phyloP scores from a whole-genome alignment of 73 alveolate genomes.

The Paramecium caudatum region DNA sequence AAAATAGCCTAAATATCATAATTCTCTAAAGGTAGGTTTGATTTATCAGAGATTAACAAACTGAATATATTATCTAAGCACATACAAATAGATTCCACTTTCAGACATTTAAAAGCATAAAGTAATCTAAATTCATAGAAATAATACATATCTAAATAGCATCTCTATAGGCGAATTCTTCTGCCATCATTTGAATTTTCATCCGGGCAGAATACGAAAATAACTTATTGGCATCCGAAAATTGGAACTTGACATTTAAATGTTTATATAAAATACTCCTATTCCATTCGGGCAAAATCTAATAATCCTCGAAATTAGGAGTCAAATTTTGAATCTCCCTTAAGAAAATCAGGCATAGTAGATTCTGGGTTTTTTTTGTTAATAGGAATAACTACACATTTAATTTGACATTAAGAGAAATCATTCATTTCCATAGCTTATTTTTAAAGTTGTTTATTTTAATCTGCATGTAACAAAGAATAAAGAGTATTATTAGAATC shows the following conservation, averaged over 20 bases:
- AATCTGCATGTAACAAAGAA: too few species aligned
- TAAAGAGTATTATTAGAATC: too few species aligned
- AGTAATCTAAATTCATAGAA: neutral
- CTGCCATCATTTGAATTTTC: neutral
- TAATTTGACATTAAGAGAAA: neutral
- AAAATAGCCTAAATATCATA: too few species aligned
- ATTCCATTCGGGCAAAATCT: neutral
- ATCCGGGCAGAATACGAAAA: neutral
- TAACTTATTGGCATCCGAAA: neutral
- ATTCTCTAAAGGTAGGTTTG: too few species aligned
- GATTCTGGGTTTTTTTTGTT: neutral
- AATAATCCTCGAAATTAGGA: neutral
- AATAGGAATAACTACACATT: constrained; percentile 33
- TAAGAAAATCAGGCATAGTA: neutral
- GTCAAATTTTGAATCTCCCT: neutral
- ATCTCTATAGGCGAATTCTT: neutral
- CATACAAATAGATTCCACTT: neutral
- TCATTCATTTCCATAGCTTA: too few species aligned
- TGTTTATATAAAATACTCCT: neutral
- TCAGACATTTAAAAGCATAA: neutral
- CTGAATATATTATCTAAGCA: neutral
- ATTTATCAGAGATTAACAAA: too few species aligned
- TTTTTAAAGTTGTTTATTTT: too few species aligned
- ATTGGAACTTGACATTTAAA: neutral
- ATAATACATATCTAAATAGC: neutral